Percentiles rank a stretch among this genome's conserved stretches.
phyloP scores from a whole-genome alignment of 2,329 filamentous ascomycete genomes.

The Chaetomiaceae sp. region DNA sequence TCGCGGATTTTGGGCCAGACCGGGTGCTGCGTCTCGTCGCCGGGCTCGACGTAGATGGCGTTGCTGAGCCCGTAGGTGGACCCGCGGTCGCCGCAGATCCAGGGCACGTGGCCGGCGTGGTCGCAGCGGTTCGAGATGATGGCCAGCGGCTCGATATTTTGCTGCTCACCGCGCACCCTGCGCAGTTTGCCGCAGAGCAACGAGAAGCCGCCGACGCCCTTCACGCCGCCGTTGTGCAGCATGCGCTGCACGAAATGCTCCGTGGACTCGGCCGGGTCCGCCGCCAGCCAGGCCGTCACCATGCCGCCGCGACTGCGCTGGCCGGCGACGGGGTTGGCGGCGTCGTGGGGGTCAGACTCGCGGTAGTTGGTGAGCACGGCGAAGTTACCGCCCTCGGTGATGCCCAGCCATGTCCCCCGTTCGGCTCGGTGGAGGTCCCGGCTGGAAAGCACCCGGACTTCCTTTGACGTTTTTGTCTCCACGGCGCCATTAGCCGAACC shows the following conservation, averaged over 20 bases:
- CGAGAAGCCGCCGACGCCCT: constrained; percentile 60
- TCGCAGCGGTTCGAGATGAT: constrained; percentile 58
- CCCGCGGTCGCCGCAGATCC: constrained; percentile 47
- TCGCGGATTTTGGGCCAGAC: constrained; percentile 59
- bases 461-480: neutral
- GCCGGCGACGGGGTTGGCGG: constrained; percentile 46
- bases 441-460: constrained; percentile 48
- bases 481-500: constrained; percentile 6
- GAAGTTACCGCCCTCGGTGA: constrained; percentile 53
- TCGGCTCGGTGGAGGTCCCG: constrained; percentile 57
- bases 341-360: constrained; percentile 46
- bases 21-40: constrained; percentile 17
- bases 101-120: constrained; percentile 48
- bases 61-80: constrained; percentile 58
- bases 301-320: constrained; percentile 56
- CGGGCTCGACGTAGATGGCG: constrained; percentile 47
- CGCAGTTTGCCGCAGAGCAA: constrained; percentile 58
- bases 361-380: constrained; percentile 63
- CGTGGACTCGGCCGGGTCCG: constrained; percentile 41
- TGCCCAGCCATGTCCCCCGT: constrained; percentile 60
- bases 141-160: constrained; percentile 43
- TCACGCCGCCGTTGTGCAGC: constrained; percentile 47
- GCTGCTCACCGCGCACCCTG: constrained; percentile 17
- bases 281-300: constrained; percentile 56
- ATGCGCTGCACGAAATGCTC: constrained; percentile 46